Evolutionary conservation across 768 basidiomycete species (phyloP).

Genomic region (Lyophyllum semitale): DNA sequence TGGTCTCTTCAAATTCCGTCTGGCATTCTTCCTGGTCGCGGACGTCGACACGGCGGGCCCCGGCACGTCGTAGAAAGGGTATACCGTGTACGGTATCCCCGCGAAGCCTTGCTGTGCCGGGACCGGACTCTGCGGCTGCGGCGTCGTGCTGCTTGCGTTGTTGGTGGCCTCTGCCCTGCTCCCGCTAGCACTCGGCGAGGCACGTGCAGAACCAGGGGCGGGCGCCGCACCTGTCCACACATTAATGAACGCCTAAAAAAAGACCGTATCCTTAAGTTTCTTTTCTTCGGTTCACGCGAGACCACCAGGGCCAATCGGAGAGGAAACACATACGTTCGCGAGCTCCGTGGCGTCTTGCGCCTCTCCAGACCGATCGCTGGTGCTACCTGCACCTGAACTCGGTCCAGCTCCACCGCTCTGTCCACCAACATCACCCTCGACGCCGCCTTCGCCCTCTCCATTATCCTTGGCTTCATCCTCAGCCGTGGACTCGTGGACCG

Average conservation of each 20-base stretch:
- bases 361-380: background rate
- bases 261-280: conserved; percentile 11
- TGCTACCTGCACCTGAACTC: background rate
- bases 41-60: background rate
- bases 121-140: conserved; percentile 13
- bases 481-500: conserved; percentile 31
- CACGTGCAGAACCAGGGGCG: conserved; percentile 12
- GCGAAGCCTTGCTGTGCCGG: conserved; percentile 15
- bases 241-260: conserved; percentile 44
- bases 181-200: background rate
- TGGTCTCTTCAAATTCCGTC: conserved; percentile 19
- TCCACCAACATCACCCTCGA: conserved; percentile 11
- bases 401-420: background rate
- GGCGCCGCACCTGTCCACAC: conserved; percentile 52
- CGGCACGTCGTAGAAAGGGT: conserved; percentile 12
- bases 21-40: background rate
- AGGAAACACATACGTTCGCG: conserved; percentile 13
- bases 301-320: background rate
- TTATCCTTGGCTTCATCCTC: background rate
- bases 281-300: background rate
- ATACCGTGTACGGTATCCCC: conserved; percentile 13
- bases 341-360: background rate
- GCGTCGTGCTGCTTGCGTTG: conserved; percentile 13
- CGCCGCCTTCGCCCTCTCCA: conserved; percentile 26
- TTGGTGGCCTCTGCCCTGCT: too few relatives aligned